A percentile compares a stretch with the other conserved stretches of the same genome.
phyloP scores from a whole-genome alignment of 306 rosid species.

The Fragaria nilgerrensis region DNA sequence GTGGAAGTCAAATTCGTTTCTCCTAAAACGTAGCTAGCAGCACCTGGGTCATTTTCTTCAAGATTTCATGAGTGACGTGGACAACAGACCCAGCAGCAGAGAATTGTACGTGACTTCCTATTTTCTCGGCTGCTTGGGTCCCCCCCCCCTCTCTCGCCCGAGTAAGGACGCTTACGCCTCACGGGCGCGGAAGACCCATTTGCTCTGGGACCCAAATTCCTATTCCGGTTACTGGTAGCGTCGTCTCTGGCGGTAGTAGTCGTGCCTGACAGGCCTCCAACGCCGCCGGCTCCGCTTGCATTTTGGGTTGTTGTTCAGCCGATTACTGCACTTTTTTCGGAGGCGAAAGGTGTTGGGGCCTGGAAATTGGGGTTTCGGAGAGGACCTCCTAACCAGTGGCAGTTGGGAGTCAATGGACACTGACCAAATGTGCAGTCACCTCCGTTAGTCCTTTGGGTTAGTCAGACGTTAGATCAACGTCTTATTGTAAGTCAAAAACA shows the following conservation, averaged over 20 bases:
- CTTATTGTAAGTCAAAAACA: too few relatives aligned
- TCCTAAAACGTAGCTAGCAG: too few relatives aligned
- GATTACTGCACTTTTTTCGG: background rate
- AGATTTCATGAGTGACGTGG: too few relatives aligned
- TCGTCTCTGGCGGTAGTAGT: slow-evolving; percentile 63
- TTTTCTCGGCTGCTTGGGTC: slow-evolving; percentile 24
- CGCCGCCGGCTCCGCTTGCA: slow-evolving; percentile 25
- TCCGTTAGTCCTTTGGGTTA: too few relatives aligned
- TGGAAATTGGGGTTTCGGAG: slow-evolving; percentile 72
- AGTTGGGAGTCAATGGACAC: background rate
- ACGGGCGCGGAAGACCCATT: slow-evolving; percentile 28
- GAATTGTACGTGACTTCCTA: background rate
- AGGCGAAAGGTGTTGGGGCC: slow-evolving; percentile 33
- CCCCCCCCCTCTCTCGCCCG: slow-evolving; percentile 46
- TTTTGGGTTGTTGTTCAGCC: background rate
- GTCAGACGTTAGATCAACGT: too few relatives aligned
- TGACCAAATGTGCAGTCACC: too few relatives aligned
- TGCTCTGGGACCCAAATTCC: slow-evolving; percentile 37
- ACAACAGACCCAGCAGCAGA: too few relatives aligned
- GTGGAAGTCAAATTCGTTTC: too few relatives aligned
- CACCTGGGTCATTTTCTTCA: too few relatives aligned
- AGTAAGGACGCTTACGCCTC: slow-evolving; percentile 50
- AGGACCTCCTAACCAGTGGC: slow-evolving; percentile 60
- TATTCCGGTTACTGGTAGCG: slow-evolving; percentile 54
- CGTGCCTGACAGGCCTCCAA: slow-evolving; percentile 42